Evolutionary conservation across 176 grass and related monocot genomes (phyloP), one percentile per base, ranked within the genome.

Genomic region (Triticum timopheevii): DNA sequence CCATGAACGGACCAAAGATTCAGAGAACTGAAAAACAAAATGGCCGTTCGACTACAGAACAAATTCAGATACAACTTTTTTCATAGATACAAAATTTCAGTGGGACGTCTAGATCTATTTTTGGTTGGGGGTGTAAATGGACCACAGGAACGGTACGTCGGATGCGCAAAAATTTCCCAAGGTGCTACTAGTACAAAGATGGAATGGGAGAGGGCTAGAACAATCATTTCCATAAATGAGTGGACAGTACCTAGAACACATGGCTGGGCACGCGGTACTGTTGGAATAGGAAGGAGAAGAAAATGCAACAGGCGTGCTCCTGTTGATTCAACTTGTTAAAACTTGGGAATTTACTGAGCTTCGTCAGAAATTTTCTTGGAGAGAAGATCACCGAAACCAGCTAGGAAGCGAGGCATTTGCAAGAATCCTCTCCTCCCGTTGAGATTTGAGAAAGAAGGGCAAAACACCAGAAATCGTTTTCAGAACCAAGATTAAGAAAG

Each of bases 141-240:
- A 79, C 73, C 22, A 35, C 25, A 65, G 50, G 9, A 78, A n/a
- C 8, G 74, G 74, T 59, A 59, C 63, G 17, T 69, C 22, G n/a
- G 7, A 23, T 54, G 20, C 7, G 47, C 75, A 30, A 61, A 50
- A 15, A 50, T 76, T 12, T 30, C 61, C 58, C 61, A 47, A 39
- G 20, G 31, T 50, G 67, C 61, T 49, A 19, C 49, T 28, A 17
- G 49, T 84, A 80, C 61, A 77, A 82, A 82, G 61, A 81, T 81
- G 36, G 54, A 83, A 81, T n/a, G 61, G 47, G 59, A 23, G 62
- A 85, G 61, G 11, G 63, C 22, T 59, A 86, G 79, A 71, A 74
- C 63, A 86, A 86, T 83, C 81, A 71, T 71, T 86, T 58, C 71
- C 30, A 84, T 80, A 20, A 80, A 69, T 64, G 77, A 45, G 54